Percentiles rank a stretch among this genome's conserved stretches.
Evolutionary conservation across 202 grass and related monocot species (phyloP).

Genomic region (Musa balbisiana): DNA sequence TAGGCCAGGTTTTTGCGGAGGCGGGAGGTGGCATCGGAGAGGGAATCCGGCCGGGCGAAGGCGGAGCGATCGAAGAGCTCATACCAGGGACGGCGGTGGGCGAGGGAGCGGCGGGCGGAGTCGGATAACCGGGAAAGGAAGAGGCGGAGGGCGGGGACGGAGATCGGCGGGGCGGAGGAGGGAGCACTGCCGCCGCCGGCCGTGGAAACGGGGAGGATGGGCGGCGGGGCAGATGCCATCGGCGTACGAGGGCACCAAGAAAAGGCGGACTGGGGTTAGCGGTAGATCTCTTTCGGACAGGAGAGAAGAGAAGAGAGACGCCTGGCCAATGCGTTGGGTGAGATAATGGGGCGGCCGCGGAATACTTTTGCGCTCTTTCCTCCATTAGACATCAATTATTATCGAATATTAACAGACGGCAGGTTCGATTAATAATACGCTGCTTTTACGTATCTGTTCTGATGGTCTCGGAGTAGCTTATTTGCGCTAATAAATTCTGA

Average conservation of each 20-base stretch:
- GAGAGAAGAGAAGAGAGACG: too few relatives aligned
- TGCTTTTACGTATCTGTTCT: too few relatives aligned
- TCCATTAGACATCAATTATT: too few relatives aligned
- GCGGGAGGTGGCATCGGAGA: slow-evolving; percentile 38
- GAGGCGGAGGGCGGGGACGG: not conserved
- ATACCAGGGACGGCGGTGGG: slow-evolving; percentile 30
- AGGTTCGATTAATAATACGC: too few relatives aligned
- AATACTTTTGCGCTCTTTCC: too few relatives aligned
- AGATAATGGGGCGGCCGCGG: too few relatives aligned
- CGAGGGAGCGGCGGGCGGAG: slow-evolving; percentile 30
- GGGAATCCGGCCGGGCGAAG: slow-evolving; percentile 24
- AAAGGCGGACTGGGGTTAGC: too few relatives aligned
- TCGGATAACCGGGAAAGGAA: slow-evolving; percentile 41
- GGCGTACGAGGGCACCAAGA: slow-evolving; percentile 3
- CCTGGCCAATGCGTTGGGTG: too few relatives aligned
- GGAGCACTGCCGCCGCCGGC: not conserved
- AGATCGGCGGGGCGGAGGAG: not conserved
- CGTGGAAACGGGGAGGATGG: slow-evolving; percentile 16
- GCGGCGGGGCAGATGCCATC: slow-evolving; percentile 29
- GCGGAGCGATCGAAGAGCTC: slow-evolving; percentile 39
- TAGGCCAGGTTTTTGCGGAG: slow-evolving; percentile 46
- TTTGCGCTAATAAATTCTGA: too few relatives aligned
- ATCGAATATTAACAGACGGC: too few relatives aligned
- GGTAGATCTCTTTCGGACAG: too few relatives aligned
- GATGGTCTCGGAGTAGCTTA: too few relatives aligned